These are phyloP conservation scores for Polyplosphaeria fusca DNA, from an alignment of 495 filamentous ascomycete species.

Conservation along the genomic window DNA sequence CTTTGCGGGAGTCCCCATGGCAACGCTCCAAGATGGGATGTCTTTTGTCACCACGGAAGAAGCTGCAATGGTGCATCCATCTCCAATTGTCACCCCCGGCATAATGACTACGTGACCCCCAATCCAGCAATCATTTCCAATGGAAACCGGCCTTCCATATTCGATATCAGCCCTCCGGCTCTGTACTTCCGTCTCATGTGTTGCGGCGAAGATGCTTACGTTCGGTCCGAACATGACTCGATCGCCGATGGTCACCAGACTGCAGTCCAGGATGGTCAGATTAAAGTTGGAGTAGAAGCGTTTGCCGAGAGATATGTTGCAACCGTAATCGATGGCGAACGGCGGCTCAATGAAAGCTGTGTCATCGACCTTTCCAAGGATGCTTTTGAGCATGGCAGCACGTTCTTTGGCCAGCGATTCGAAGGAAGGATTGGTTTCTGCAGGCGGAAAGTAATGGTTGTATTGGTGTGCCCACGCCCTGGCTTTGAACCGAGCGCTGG, in stretches of 20 bases:
- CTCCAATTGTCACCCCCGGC: constrained; percentile 42
- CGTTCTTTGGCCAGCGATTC: constrained; percentile 40
- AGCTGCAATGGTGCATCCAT: constrained; percentile 37
- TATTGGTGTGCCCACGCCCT: constrained; percentile 47
- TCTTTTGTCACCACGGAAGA: constrained; percentile 49
- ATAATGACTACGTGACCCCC: constrained; percentile 84
- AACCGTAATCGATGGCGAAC: constrained; percentile 91
- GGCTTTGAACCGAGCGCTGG: constrained; percentile 47
- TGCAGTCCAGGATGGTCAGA: constrained; percentile 81
- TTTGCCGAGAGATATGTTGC: constrained; percentile 84
- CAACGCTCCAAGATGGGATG: constrained; percentile 59
- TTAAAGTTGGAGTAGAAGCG: constrained; percentile 82
- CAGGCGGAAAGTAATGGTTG: constrained; percentile 48
- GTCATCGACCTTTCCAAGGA: constrained; percentile 54
- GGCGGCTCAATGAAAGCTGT: constrained; percentile 80
- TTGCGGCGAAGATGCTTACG: constrained; percentile 66
- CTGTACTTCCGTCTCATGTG: constrained; percentile 47
- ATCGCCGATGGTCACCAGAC: constrained; percentile 69
- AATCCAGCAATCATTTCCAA: constrained; percentile 87
- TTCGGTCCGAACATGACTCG: constrained; percentile 80
- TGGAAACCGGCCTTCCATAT: constrained; percentile 66
- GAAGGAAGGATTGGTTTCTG: constrained; percentile 5
- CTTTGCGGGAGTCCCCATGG: constrained; percentile 60
- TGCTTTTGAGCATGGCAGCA: constrained; percentile 33
- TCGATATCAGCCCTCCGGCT: constrained; percentile 41